Percentiles rank a stretch among this genome's conserved stretches.
Conservation (phyloP, 2,329 filamentous ascomycete species). For the Scedosporium minutisporum region DNA sequence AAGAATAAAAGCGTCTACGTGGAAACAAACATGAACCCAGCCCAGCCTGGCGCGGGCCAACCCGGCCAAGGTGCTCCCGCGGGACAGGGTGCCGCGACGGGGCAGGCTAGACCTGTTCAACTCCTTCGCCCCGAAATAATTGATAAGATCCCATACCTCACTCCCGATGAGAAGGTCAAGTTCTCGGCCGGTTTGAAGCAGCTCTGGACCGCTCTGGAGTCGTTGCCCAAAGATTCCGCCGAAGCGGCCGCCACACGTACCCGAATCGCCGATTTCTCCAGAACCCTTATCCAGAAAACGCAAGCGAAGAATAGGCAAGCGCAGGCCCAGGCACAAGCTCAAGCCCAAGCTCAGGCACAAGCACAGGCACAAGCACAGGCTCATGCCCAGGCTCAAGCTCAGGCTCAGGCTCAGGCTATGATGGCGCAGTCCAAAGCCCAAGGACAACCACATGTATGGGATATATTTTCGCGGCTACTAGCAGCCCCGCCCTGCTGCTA, state of each 20-base stretch:
- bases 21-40: not conserved
- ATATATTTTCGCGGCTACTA: too few relatives aligned
- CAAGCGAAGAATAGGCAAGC: constrained; percentile 21
- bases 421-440: constrained; percentile 13
- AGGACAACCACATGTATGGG: too few relatives aligned
- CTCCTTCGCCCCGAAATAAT: constrained; percentile 45
- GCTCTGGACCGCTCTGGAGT: constrained; percentile 45
- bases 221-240: constrained; percentile 33
- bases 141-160: constrained; percentile 37
- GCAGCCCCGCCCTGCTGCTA: too few relatives aligned
- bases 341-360: constrained; percentile 13
- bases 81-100: constrained; percentile 13
- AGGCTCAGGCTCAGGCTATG: constrained; percentile 10
- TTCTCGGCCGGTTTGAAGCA: constrained; percentile 47
- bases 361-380: constrained; percentile 12
- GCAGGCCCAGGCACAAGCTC: constrained; percentile 15
- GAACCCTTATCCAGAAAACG: constrained; percentile 41
- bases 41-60: constrained; percentile 8
- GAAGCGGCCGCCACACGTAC: constrained; percentile 41
- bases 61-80: constrained; percentile 12
- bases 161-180: constrained; percentile 44
- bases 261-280: constrained; percentile 52
- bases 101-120: constrained; percentile 15
- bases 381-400: constrained; percentile 9
- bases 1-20: not conserved